Percentiles rank a stretch among this genome's conserved stretches.
These are phyloP conservation scores for Crithidia brevicula DNA, from an alignment of 208 protist species.

Conservation along the genomic window DNA sequence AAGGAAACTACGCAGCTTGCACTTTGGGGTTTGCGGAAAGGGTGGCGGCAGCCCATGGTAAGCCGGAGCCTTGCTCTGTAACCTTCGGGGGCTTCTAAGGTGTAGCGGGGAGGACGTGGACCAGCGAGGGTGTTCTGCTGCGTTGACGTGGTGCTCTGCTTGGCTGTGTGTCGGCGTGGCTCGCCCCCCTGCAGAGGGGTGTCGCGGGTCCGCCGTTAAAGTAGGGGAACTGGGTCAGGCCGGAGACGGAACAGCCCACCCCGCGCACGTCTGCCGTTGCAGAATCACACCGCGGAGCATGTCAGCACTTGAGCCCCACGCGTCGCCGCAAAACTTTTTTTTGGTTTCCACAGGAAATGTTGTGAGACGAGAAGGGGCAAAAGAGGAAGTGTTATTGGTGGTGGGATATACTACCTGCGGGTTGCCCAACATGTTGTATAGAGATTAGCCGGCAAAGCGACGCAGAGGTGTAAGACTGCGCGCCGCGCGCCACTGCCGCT, in stretches of 20 bases:
- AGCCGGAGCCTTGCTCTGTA: slow-evolving; percentile 84
- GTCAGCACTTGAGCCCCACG: slow-evolving; percentile 66
- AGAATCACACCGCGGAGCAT: slow-evolving; percentile 88
- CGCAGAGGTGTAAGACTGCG: too few relatives aligned
- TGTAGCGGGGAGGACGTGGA: slow-evolving; percentile 60
- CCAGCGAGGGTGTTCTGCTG: slow-evolving; percentile 71
- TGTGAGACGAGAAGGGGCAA: too few relatives aligned
- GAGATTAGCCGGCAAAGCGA: too few relatives aligned
- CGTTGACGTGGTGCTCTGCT: slow-evolving; percentile 91
- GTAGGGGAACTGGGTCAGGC: slow-evolving; percentile 81
- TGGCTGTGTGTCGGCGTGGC: slow-evolving; percentile 78
- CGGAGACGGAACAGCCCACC: slow-evolving; percentile 88
- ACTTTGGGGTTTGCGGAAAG: too few relatives aligned
- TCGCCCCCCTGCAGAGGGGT: slow-evolving; percentile 59
- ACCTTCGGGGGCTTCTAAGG: slow-evolving; percentile 67
- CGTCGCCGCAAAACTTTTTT: slow-evolving; percentile 61
- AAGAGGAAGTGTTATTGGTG: too few relatives aligned
- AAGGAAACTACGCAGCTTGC: too few relatives aligned
- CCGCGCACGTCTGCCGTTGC: slow-evolving; percentile 86
- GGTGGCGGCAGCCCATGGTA: neutral
- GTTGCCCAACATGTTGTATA: too few relatives aligned
- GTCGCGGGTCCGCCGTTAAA: slow-evolving; percentile 57
- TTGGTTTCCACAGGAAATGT: too few relatives aligned
- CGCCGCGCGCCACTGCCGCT: too few relatives aligned
- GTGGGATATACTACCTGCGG: too few relatives aligned